Evolutionary conservation across 2,329 filamentous ascomycete species (phyloP).

Genomic region (Phaeosphaeriaceae sp.): DNA sequence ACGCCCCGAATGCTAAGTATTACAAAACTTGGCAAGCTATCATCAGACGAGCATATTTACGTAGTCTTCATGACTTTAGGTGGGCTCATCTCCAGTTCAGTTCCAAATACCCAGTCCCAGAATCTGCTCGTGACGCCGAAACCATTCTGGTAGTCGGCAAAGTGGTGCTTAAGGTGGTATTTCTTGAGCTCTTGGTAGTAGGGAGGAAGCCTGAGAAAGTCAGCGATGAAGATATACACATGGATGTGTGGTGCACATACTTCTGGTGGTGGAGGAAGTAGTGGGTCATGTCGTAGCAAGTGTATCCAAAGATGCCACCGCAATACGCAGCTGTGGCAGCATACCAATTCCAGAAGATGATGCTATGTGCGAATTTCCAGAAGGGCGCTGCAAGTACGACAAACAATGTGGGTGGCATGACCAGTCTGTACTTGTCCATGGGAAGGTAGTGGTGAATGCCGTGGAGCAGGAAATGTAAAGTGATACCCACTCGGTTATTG

Average conservation of each 20-base stretch:
- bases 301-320: slow-evolving; percentile 92
- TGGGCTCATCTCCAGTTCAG: slow-evolving; percentile 69
- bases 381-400: slow-evolving; percentile 83
- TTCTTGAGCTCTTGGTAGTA: slow-evolving; percentile 96
- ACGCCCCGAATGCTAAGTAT: not conserved
- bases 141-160: slow-evolving; percentile 96
- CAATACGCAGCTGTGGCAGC: slow-evolving; percentile 79
- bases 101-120: slow-evolving; percentile 94
- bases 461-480: slow-evolving; percentile 90
- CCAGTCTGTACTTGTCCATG: slow-evolving; percentile 97
- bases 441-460: slow-evolving; percentile 98
- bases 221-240: slow-evolving; percentile 5
- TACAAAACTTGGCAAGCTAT: not conserved
- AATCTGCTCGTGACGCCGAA: slow-evolving; percentile 97
- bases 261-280: slow-evolving; percentile 98
- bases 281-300: slow-evolving; percentile 96
- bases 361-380: slow-evolving; percentile 83
- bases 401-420: slow-evolving; percentile 95
- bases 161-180: slow-evolving; percentile 96
- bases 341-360: slow-evolving; percentile 88
- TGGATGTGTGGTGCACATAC: slow-evolving; percentile 52
- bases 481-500: slow-evolving; percentile 87
- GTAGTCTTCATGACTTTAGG: slow-evolving; percentile 58
- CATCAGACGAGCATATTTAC: slow-evolving; percentile 5
- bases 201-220: slow-evolving; percentile 68